Evolutionary conservation across 495 filamentous ascomycete genomes (phyloP).

Genomic region (Xylaria flabelliformis): DNA sequence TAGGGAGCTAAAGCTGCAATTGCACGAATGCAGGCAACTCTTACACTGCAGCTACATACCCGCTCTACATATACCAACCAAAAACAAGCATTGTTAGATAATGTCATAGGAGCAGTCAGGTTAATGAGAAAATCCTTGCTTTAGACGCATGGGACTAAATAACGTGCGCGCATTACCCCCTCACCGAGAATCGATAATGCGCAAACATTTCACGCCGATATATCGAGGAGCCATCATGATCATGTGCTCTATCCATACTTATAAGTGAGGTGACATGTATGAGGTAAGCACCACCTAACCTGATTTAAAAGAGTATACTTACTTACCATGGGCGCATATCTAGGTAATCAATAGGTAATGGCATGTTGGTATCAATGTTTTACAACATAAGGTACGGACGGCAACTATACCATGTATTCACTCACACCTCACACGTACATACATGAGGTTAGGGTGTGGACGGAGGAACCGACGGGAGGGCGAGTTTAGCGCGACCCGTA

Average conservation of each 20-base stretch:
- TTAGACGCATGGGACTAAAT: conserved; percentile 33
- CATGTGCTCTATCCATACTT: neutral
- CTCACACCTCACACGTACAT: neutral
- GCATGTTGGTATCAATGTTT: neutral
- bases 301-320: neutral
- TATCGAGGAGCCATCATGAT: neutral
- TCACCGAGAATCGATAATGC: conserved; percentile 22
- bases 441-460: neutral
- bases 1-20: neutral
- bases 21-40: conserved; percentile 9
- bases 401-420: neutral
- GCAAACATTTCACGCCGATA: neutral
- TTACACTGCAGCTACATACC: conserved; percentile 26
- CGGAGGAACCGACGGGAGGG: neutral
- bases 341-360: neutral
- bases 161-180: conserved; percentile 18
- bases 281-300: neutral
- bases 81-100: neutral
- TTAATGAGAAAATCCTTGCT: neutral
- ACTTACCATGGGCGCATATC: neutral
- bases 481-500: neutral
- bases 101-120: neutral
- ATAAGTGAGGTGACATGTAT: neutral
- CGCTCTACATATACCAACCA: conserved; percentile 20
- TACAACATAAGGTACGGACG: no score